Percentiles rank a stretch among this genome's conserved stretches.
Evolutionary conservation across 2,329 filamentous ascomycete species (phyloP).

Genomic region (Calonectria ilicicola): DNA sequence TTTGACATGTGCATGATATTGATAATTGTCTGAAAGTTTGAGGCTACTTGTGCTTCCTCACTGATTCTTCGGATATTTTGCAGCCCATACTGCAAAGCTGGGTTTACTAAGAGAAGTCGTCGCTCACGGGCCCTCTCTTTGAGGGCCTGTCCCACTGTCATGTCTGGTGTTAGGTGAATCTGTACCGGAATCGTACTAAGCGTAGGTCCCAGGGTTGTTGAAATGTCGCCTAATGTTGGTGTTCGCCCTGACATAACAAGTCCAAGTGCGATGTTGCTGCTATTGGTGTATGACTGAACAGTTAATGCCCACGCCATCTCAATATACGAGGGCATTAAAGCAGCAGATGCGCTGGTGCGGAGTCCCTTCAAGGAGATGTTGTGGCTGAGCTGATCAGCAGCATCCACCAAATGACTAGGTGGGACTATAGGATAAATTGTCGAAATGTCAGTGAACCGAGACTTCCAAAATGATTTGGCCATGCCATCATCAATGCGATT

Average conservation of each 20-base stretch:
- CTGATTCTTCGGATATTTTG: neutral
- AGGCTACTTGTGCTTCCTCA: slow-evolving; percentile 5
- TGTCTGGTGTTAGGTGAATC: neutral
- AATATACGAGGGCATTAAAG: slow-evolving; percentile 11
- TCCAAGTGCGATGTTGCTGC: slow-evolving; percentile 1
- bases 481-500: neutral
- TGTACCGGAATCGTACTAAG: slow-evolving; percentile 12
- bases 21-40: slow-evolving; percentile 4
- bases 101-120: slow-evolving; percentile 2
- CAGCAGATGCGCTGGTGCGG: slow-evolving; percentile 1
- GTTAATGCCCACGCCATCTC: slow-evolving; percentile 14
- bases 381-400: neutral
- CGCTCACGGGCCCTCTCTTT: slow-evolving; percentile 7
- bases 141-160: slow-evolving; percentile 4
- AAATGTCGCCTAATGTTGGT: slow-evolving; percentile 1
- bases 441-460: slow-evolving; percentile 6
- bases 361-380: slow-evolving; percentile 3
- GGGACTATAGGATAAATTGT: slow-evolving; percentile 4
- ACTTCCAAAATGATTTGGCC: slow-evolving; percentile 12
- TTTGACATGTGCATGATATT: neutral
- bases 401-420: slow-evolving; percentile 1
- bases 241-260: slow-evolving; percentile 14
- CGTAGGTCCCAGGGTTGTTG: slow-evolving; percentile 16
- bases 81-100: neutral
- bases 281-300: slow-evolving; percentile 6